Evolutionary conservation across 2,329 filamentous ascomycete species (phyloP).

Genomic region (Dactylonectria macrodidyma): DNA sequence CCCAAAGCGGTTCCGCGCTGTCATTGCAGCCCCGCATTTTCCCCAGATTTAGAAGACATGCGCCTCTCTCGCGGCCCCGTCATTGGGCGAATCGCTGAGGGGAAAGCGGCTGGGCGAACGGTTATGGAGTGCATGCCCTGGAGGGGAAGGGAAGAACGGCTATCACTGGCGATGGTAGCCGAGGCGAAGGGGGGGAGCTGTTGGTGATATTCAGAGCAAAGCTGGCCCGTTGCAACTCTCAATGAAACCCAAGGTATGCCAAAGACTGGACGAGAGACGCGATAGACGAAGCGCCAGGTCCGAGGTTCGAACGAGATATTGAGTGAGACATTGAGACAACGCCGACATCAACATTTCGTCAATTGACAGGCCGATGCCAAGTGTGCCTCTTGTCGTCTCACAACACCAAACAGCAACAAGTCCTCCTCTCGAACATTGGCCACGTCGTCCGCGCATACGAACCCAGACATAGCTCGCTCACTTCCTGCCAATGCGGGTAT

Average conservation of each 20-base stretch:
- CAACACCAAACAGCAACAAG: neutral
- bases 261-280: neutral
- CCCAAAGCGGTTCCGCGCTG: neutral
- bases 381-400: neutral
- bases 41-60: constrained; percentile 41
- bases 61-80: neutral
- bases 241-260: neutral
- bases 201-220: neutral
- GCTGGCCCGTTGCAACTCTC: neutral
- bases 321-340: neutral
- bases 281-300: neutral
- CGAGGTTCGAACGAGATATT: neutral
- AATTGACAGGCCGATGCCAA: neutral
- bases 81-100: constrained; percentile 41
- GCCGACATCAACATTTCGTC: neutral
- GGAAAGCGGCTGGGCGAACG: constrained; percentile 23
- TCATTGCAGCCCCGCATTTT: constrained; percentile 43
- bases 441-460: neutral
- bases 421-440: neutral
- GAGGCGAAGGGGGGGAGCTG: constrained; percentile 31
- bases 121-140: constrained; percentile 23
- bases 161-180: constrained; percentile 41
- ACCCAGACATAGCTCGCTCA: neutral
- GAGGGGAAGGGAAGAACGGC: constrained; percentile 26
- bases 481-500: constrained; percentile 1